Evolutionary conservation across 805 yeast genomes (phyloP), one percentile per base, ranked within the genome.

Genomic region (Sugiyamaella mastotermitis): DNA sequence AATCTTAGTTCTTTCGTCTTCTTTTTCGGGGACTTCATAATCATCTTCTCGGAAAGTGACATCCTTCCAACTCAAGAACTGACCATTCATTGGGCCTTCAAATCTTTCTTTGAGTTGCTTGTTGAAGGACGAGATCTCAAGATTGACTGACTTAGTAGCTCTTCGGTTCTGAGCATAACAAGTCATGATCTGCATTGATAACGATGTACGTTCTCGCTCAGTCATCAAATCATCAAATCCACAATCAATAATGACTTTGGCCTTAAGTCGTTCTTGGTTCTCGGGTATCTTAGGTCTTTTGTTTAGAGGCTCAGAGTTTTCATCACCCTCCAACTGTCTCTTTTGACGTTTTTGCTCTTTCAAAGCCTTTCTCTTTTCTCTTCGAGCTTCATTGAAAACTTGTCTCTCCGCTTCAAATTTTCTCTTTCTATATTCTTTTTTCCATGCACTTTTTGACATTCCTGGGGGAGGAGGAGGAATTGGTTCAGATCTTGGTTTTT

Each of bases 191-290:
- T 90, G 98, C 35, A 78, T 72, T 5, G 86, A 74, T 53, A 90
- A 60, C 15, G 95, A 83, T 1, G 73, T 72, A 14, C 68, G 60
- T 49, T 78, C 83, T 44, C 79, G 80, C 14, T 78, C 83, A 25
- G 71, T 74, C 98, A 92, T 92, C 52, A 83, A 55, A 31, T 83
- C 92, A 54, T 92, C 97, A 58, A 90, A 90, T 11, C 73, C 83
- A 61, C 98, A 90, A 60, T 90, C 98, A 46, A 88, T 55, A n/a
- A 88, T 64, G 19, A 88, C 66, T 4, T 57, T 62, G 5, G 77
- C 69, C 0, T 72, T 76, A 2, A 77, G 66, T 9, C 45, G 41
- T 14, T 23, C 29, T 42, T 45, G 57, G 11, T 21, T 26, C 10
- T 28, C 29, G 6, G 48, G 49, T 22, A 38, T 15, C 14, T 37